These are phyloP conservation scores for Kluyveromyces nonfermentans DNA, from an alignment of 805 yeast genomes.

Conservation along the genomic window DNA sequence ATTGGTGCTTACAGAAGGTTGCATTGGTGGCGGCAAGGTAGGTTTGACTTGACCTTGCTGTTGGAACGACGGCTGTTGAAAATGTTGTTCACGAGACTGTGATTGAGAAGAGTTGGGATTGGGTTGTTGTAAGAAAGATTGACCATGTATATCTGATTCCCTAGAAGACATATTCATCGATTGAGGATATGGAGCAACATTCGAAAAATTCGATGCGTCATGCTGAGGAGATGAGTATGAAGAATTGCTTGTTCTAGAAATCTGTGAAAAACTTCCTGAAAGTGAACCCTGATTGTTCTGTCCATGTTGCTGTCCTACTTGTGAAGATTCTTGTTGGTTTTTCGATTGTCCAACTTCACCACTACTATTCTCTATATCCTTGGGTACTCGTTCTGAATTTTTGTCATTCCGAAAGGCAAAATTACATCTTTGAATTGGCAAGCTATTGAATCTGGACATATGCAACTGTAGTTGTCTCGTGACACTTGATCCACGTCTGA, in stretches of 20 bases:
- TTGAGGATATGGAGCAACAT: constrained; percentile 3
- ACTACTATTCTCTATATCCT: constrained; percentile 30
- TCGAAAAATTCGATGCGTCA: background rate
- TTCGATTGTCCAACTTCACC: background rate
- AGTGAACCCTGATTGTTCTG: constrained; percentile 5
- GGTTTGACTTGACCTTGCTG: constrained; percentile 1
- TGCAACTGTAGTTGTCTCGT: constrained; percentile 73
- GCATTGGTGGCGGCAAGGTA: constrained; percentile 4
- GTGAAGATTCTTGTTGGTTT: constrained; percentile 4
- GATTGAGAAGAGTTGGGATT: constrained; percentile 8
- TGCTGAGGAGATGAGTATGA: background rate
- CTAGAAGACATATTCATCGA: constrained; percentile 1
- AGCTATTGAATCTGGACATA: constrained; percentile 37
- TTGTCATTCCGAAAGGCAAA: constrained; percentile 30
- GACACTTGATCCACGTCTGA: constrained; percentile 72
- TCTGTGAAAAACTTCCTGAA: background rate
- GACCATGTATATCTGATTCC: background rate
- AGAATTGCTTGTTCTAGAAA: background rate
- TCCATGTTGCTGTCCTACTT: constrained; percentile 7
- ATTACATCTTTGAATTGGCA: constrained; percentile 32
- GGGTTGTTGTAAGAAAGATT: constrained; percentile 2
- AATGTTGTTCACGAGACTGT: constrained; percentile 7
- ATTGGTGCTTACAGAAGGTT: constrained; percentile 3
- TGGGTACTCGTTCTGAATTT: constrained; percentile 4
- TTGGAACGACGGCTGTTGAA: constrained; percentile 6